Base-by-base conservation (phyloP, 2,329 filamentous ascomycete species). In the Aspergillus glaucus region DNA sequence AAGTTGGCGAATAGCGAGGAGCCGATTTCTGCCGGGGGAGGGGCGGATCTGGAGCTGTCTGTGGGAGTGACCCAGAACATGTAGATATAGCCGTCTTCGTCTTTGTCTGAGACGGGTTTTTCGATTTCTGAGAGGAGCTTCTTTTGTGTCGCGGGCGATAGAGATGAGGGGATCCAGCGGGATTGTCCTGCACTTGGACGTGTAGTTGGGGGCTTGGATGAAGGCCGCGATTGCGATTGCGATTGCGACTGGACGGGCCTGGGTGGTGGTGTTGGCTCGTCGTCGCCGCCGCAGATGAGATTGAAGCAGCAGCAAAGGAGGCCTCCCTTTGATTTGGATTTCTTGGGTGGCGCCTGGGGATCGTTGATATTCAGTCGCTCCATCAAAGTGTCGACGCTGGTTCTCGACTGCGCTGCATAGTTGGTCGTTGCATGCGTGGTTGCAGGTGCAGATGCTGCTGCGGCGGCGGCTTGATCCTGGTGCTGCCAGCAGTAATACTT, bases 41-140 rank as follows among this genome's bases (percentile, higher is more conserved):
- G 72, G 0, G 79, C 67, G 6, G 80, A 71, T 17, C 37, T 40
- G 2, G 77, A 78, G 32, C 79, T 75, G 28, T 15, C 12, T 6
- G 24, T n/a, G 4, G 89, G 84, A 0, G 89, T 96, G 19, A 96
- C 78, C 90, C 92, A 96, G 77, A 97, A 98, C 69, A 98, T 95
- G 77, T 98, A 98, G 57, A 98, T 97, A 72, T 93, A 98, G 34
- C 93, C 93, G 10, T 86, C 76, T 58, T 94, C 88, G 56, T 93
- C 88, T 47, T 78, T 74, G 19, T 81, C 74, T 0, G 88, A 90
- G 42, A 91, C 80, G 1, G 77, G 89, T 74, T 79, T 93, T 64
- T 69, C 81, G 8, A 97, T 77, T 67, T 97, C 91, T 2, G 85
- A 75, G 51, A 92, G 78, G 3, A 97, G 76, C 4, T 77, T 72